These are phyloP conservation scores for Chytriomyces sp. DNA, from an alignment of 192 early-diverging fungal genomes.

Conservation along the genomic window DNA sequence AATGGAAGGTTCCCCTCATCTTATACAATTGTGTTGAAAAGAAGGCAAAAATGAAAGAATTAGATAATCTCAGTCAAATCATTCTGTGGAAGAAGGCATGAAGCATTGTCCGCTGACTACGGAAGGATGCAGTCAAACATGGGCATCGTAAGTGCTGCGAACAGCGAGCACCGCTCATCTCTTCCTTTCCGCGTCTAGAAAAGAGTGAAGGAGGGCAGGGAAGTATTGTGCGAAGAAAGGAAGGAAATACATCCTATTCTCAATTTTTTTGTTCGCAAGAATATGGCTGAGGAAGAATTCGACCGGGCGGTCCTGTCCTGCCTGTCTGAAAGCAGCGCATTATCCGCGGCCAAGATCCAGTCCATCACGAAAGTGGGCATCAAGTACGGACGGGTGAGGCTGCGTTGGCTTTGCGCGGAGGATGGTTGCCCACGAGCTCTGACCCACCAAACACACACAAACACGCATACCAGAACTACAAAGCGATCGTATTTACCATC, in stretches of 20 bases:
- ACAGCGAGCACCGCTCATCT: too few relatives aligned
- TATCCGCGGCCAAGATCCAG: constrained; percentile 55
- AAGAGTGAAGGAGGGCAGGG: too few relatives aligned
- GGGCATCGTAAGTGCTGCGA: too few relatives aligned
- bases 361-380: constrained; percentile 53
- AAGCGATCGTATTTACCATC: constrained; percentile 49
- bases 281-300: constrained; percentile 41
- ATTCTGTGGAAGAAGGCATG: too few relatives aligned
- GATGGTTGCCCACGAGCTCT: neutral
- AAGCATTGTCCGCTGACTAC: too few relatives aligned
- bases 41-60: neutral
- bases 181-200: too few relatives aligned
- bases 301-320: constrained; percentile 55
- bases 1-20: neutral
- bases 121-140: too few relatives aligned
- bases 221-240: too few relatives aligned
- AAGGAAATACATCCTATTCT: too few relatives aligned
- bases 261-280: too few relatives aligned
- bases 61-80: neutral
- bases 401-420: neutral
- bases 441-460: neutral
- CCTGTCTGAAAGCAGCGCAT: constrained; percentile 44
- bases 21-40: neutral
- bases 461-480: constrained; percentile 38
- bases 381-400: constrained; percentile 48